A percentile compares a stretch with the other conserved stretches of the same genome.
These are phyloP conservation scores for Coemansia guatemalensis DNA, from an alignment of 192 early-diverging fungal genomes.

Conservation along the genomic window DNA sequence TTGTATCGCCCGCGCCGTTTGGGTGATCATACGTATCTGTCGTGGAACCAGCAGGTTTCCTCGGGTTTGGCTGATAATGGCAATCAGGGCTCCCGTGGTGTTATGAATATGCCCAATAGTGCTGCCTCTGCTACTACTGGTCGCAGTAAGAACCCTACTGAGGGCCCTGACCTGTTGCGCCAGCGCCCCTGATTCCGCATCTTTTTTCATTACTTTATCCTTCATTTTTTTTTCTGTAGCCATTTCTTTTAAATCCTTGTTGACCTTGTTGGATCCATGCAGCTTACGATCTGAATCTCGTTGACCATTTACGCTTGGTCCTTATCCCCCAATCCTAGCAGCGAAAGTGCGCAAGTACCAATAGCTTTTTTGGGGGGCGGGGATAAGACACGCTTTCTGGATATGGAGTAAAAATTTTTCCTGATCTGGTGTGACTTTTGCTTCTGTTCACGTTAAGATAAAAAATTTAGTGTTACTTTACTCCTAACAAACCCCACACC, in stretches of 20 bases:
- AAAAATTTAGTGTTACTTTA: neutral
- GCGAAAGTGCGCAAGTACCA: no score
- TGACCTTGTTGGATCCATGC: no score
- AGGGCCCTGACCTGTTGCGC: slow-evolving; percentile 10
- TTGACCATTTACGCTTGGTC: no score
- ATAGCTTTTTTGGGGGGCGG: no score
- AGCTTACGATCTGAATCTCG: no score
- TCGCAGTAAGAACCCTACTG: slow-evolving; percentile 17
- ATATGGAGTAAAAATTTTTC: neutral
- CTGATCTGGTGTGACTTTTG: neutral
- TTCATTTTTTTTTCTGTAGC: slow-evolving; percentile 17
- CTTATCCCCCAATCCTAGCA: no score
- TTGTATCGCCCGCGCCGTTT: slow-evolving; percentile 94
- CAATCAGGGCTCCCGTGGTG: slow-evolving; percentile 6
- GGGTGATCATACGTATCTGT: slow-evolving; percentile 95
- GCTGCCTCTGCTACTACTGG: slow-evolving; percentile 15
- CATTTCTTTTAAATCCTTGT: slow-evolving; percentile 10
- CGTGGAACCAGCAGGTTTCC: slow-evolving; percentile 84
- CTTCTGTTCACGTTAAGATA: neutral
- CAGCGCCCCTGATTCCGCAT: slow-evolving; percentile 22
- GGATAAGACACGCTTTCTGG: no score
- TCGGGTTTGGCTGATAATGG: slow-evolving; percentile 39
- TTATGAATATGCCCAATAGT: neutral
- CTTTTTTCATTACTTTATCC: neutral
- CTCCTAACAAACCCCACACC: neutral